These are phyloP conservation scores for Pseudogymnoascus sp. DNA, from an alignment of 2,329 filamentous ascomycete genomes.

Conservation along the genomic window DNA sequence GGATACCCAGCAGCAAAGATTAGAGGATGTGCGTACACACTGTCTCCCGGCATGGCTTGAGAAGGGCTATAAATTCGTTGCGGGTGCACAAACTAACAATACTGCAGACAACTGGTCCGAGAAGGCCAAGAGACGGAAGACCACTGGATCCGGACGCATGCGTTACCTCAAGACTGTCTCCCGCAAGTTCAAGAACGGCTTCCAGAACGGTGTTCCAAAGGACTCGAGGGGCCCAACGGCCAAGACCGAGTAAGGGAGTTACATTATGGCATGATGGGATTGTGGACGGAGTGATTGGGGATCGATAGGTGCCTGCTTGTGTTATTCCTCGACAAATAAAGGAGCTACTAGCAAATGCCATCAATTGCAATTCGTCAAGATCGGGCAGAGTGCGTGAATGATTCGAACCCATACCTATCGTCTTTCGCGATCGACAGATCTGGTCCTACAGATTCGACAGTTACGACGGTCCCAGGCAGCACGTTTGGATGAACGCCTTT, in stretches of 20 bases:
- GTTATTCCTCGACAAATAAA: constrained; percentile 24
- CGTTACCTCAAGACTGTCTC: constrained; percentile 88
- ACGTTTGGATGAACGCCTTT: not conserved
- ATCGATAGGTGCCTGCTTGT: constrained; percentile 25
- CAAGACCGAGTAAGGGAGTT: constrained; percentile 33
- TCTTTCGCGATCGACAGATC: not conserved
- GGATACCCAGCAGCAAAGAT: constrained; percentile 96
- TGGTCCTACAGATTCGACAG: not conserved
- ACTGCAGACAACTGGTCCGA: constrained; percentile 93
- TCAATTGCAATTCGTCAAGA: constrained; percentile 23
- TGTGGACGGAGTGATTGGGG: constrained; percentile 29
- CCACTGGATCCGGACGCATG: constrained; percentile 93
- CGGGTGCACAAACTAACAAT: constrained; percentile 12
- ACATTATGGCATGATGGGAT: constrained; percentile 29
- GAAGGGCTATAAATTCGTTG: constrained; percentile 31
- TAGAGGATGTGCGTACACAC: constrained; percentile 82
- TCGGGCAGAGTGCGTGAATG: constrained; percentile 4
- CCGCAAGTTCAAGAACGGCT: constrained; percentile 95
- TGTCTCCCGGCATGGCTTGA: constrained; percentile 12
- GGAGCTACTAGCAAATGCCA: constrained; percentile 29
- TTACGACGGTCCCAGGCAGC: not conserved
- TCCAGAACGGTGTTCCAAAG: constrained; percentile 86
- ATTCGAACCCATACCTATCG: not conserved
- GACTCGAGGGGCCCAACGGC: constrained; percentile 60
- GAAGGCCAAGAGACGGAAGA: constrained; percentile 99